phyloP scores from a whole-genome alignment of 345 rosid genomes.

The Conringia planisiliqua region DNA sequence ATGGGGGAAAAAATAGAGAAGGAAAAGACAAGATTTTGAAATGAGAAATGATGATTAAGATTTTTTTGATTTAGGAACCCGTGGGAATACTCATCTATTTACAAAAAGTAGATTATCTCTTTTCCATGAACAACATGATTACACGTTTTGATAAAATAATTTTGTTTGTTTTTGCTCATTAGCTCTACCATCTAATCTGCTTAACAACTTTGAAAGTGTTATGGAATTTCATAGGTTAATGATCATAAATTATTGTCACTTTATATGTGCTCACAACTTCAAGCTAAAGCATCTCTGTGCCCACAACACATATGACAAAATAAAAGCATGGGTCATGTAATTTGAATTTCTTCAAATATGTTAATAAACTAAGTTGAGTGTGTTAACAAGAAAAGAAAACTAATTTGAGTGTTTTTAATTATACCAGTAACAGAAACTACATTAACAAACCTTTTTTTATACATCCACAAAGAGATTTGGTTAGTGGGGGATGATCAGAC shows the following conservation, averaged over 20 bases:
- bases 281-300: constrained; percentile 28
- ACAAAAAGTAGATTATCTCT: constrained; percentile 8
- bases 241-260: constrained; percentile 25
- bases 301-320: constrained; percentile 31
- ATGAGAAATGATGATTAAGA: constrained; percentile 23
- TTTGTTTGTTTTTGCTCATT: constrained; percentile 7
- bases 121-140: constrained; percentile 35
- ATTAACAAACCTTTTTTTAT: constrained; percentile 9
- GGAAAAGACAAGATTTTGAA: constrained; percentile 22
- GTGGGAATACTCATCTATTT: constrained; percentile 19
- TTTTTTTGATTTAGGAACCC: constrained; percentile 29
- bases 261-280: constrained; percentile 26
- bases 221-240: constrained; percentile 3
- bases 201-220: constrained; percentile 22
- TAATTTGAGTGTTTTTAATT: background rate
- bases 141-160: constrained; percentile 16
- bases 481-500: constrained; percentile 16
- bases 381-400: background rate
- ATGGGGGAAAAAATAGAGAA: background rate
- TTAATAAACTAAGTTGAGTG: background rate
- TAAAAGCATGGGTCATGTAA: constrained; percentile 21
- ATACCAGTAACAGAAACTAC: constrained; percentile 7
- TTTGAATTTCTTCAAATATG: background rate
- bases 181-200: constrained; percentile 21
- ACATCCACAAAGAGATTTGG: constrained; percentile 20